Conservation (phyloP, 1,284 basidiomycete genomes). For the Marasmius sp. region DNA sequence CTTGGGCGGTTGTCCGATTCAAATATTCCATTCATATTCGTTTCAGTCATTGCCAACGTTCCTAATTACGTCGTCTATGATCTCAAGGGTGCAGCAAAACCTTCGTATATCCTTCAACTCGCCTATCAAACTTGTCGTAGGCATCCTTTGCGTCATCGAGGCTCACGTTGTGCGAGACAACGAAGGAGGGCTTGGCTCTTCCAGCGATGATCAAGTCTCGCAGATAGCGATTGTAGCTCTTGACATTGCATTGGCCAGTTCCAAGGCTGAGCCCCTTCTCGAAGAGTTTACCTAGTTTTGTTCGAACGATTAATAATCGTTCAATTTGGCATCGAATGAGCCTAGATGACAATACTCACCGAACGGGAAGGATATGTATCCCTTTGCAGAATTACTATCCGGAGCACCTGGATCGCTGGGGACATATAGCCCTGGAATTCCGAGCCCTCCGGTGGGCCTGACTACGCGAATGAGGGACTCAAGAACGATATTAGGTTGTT, state of each 20-base stretch:
- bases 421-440: slow-evolving; percentile 53
- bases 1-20: too few relatives aligned
- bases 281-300: slow-evolving; percentile 42
- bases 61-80: background rate
- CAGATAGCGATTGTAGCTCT: slow-evolving; percentile 53
- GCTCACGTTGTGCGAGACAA: slow-evolving; percentile 49
- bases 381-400: slow-evolving; percentile 50
- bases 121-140: slow-evolving; percentile 51
- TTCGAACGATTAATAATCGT: background rate
- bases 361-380: slow-evolving; percentile 52
- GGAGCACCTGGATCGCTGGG: slow-evolving; percentile 52
- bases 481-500: slow-evolving; percentile 51
- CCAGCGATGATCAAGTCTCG: slow-evolving; percentile 53
- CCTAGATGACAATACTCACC: slow-evolving; percentile 23
- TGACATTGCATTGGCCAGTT: slow-evolving; percentile 57
- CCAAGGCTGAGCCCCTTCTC: slow-evolving; percentile 51
- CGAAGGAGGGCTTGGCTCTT: slow-evolving; percentile 49
- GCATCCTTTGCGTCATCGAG: slow-evolving; percentile 46
- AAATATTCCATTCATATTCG: too few relatives aligned
- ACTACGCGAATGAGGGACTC: slow-evolving; percentile 51
- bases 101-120: slow-evolving; percentile 50
- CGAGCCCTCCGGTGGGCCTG: slow-evolving; percentile 50
- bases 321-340: background rate
- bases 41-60: too few relatives aligned
- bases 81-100: slow-evolving; percentile 47